Conservation (phyloP, 148 eudicot species). For the Heliosperma pusillum region DNA sequence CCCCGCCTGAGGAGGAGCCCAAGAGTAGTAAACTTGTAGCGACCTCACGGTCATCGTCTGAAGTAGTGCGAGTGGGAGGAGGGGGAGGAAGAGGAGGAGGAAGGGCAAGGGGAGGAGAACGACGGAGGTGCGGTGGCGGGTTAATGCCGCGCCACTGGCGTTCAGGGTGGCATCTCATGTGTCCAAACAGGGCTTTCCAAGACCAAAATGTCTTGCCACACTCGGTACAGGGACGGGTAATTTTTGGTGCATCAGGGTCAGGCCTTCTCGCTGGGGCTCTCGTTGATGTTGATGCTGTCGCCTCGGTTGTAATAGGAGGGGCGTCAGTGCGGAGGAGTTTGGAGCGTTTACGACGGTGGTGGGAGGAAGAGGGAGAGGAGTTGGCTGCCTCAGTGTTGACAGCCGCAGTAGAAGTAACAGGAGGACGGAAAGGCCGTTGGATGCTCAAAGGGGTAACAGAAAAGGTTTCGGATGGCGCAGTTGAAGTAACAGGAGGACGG, state of each 20-base stretch:
- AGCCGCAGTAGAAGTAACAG: neutral
- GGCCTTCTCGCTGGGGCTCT: slow-evolving; percentile 33
- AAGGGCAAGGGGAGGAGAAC: neutral
- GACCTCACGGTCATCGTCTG: slow-evolving; percentile 55
- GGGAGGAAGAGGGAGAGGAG: slow-evolving; percentile 2
- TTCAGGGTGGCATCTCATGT: slow-evolving; percentile 98
- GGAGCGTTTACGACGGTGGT: slow-evolving; percentile 6
- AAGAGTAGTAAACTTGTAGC: slow-evolving; percentile 60
- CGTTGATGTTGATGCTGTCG: slow-evolving; percentile 2
- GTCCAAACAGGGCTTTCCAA: slow-evolving; percentile 85
- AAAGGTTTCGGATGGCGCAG: slow-evolving; percentile 1
- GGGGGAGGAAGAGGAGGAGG: neutral
- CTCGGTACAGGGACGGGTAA: slow-evolving; percentile 70
- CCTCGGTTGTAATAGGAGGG: neutral
- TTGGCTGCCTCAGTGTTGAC: neutral
- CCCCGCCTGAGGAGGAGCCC: slow-evolving; percentile 17
- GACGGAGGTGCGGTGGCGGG: slow-evolving; percentile 58
- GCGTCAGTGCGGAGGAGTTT: slow-evolving; percentile 13
- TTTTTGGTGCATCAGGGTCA: slow-evolving; percentile 64
- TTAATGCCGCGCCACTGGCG: slow-evolving; percentile 93
- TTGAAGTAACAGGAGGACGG: neutral
- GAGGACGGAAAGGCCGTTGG: slow-evolving; percentile 21
- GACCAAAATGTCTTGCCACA: slow-evolving; percentile 88
- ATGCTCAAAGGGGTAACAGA: neutral
- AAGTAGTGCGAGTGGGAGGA: neutral